These are phyloP conservation scores for Camelina neglecta DNA, from an alignment of 345 rosid genomes.

Conservation along the genomic window DNA sequence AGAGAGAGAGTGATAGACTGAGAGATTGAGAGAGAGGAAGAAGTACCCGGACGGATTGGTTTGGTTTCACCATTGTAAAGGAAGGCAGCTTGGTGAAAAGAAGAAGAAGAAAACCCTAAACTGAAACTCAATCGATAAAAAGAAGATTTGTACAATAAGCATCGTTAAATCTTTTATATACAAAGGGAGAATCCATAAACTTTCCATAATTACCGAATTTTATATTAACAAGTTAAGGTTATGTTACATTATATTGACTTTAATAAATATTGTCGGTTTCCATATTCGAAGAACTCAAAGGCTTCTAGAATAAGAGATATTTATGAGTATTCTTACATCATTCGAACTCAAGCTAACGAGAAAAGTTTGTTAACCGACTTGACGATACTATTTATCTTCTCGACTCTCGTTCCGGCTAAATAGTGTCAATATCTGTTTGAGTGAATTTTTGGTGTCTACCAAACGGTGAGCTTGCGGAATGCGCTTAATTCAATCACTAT, in stretches of 20 bases:
- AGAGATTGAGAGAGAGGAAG: neutral
- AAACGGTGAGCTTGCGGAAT: no score
- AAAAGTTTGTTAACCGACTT: no score
- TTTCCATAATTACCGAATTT: neutral
- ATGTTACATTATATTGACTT: neutral
- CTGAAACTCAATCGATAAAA: neutral
- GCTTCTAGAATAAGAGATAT: no score
- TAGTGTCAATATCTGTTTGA: no score
- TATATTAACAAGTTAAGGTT: neutral
- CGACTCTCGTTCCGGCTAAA: no score
- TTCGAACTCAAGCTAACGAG: no score
- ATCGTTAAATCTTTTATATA: constrained; percentile 13
- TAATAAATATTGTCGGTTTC: neutral
- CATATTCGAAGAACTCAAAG: neutral
- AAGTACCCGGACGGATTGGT: constrained; percentile 32
- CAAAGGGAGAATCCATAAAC: neutral
- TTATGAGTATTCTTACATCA: no score
- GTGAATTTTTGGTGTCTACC: no score
- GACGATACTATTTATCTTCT: no score
- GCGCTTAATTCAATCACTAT: no score
- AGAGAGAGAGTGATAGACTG: neutral
- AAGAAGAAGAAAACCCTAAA: constrained; percentile 23
- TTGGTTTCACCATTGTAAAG: constrained; percentile 21
- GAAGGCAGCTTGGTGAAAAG: constrained; percentile 24
- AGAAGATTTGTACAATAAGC: neutral